These are phyloP conservation scores for Apiotrichum sp. DNA, from an alignment of 1,284 basidiomycete genomes.

Conservation along the genomic window DNA sequence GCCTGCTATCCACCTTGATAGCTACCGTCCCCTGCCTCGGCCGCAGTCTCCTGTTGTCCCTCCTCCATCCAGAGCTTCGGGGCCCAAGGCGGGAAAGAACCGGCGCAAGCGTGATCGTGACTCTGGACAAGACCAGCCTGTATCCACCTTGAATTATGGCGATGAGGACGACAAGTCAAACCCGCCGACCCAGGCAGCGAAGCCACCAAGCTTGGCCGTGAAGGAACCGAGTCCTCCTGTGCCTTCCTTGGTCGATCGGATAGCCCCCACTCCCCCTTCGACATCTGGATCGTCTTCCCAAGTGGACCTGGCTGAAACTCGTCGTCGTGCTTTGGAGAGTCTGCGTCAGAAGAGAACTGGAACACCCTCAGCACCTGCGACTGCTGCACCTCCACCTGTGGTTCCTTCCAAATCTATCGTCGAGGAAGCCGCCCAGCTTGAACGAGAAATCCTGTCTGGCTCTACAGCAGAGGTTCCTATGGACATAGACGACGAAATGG, in stretches of 20 bases:
- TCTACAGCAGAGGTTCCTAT: conserved; percentile 14
- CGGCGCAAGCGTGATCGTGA: conserved; percentile 11
- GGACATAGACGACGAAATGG: conserved; percentile 25
- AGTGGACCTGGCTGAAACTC: conserved; percentile 26
- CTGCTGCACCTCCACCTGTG: neutral
- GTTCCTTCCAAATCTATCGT: conserved; percentile 12
- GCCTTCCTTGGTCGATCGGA: neutral
- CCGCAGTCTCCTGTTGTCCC: neutral
- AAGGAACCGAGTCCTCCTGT: neutral
- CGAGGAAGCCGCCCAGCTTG: conserved; percentile 28
- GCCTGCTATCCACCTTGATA: conserved; percentile 1
- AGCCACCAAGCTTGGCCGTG: too few species aligned
- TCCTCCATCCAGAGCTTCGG: neutral
- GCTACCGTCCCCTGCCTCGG: neutral
- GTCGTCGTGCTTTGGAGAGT: conserved; percentile 31
- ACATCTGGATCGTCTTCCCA: neutral
- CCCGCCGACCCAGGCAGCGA: too few species aligned
- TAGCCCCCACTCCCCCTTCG: neutral
- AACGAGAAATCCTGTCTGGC: conserved; percentile 27
- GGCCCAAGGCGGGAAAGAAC: neutral
- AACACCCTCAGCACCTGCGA: neutral
- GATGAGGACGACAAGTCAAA: conserved; percentile 7
- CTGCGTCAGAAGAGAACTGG: conserved; percentile 19
- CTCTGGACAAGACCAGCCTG: neutral
- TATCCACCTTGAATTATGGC: conserved; percentile 18